Percentiles rank a stretch among this genome's conserved stretches.
phyloP scores from a whole-genome alignment of 192 early-diverging fungal species.

The Coemansia sp. region DNA sequence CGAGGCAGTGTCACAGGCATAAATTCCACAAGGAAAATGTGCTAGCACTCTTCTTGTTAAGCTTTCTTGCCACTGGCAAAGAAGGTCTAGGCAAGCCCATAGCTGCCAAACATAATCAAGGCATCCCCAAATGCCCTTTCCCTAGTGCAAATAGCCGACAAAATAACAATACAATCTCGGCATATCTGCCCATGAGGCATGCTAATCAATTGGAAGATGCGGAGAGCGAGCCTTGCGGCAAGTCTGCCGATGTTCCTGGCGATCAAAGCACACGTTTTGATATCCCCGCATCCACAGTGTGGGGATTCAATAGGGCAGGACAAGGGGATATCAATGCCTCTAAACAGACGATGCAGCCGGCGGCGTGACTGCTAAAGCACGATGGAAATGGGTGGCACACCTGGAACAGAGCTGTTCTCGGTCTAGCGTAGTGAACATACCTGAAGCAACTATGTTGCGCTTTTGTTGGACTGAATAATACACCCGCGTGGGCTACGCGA shows the following conservation, averaged over 20 bases:
- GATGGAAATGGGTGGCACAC: no score
- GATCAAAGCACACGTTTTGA: slow-evolving; percentile 1
- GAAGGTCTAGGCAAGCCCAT: not conserved
- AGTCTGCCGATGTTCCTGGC: slow-evolving; percentile 1
- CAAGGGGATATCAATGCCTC: no score
- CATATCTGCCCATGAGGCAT: slow-evolving; percentile 5
- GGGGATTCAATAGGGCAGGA: not conserved
- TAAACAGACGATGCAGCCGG: not conserved
- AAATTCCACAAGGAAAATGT: slow-evolving; percentile 4
- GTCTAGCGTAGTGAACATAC: no score
- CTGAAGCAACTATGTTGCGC: no score
- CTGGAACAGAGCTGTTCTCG: no score
- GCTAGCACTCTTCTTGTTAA: not conserved
- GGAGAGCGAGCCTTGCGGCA: slow-evolving; percentile 1
- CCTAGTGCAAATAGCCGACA: not conserved
- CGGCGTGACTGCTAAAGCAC: slow-evolving; percentile 7
- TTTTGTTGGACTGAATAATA: no score
- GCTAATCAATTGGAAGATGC: not conserved
- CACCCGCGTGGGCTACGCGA: no score
- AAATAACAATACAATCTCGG: not conserved
- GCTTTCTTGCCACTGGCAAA: not conserved
- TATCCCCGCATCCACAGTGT: slow-evolving; percentile 4
- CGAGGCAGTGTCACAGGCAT: not conserved
- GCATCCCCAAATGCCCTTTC: not conserved
- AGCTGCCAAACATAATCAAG: not conserved